phyloP scores from a whole-genome alignment of 495 filamentous ascomycete genomes.

The Podospora pseudoanserina region DNA sequence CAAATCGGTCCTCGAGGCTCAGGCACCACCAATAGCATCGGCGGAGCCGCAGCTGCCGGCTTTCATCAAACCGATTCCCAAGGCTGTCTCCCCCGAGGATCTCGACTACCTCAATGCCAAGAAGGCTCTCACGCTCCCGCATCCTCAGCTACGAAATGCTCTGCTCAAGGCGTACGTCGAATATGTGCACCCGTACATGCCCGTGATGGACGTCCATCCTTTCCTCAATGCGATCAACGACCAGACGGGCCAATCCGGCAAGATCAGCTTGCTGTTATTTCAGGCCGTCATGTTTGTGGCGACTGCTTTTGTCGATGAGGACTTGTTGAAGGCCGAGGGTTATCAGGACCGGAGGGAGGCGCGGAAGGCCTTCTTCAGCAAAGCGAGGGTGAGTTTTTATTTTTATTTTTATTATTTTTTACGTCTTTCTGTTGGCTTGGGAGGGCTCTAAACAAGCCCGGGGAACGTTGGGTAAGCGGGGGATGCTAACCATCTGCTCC shows the following conservation, averaged over 20 bases:
- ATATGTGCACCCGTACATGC: slow-evolving; percentile 87
- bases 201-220: slow-evolving; percentile 71
- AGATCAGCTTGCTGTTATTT: slow-evolving; percentile 72
- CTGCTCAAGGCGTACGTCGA: slow-evolving; percentile 72
- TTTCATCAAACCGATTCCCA: slow-evolving; percentile 69
- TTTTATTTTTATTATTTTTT: neutral
- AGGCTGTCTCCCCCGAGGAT: slow-evolving; percentile 67
- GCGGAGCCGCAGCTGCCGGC: slow-evolving; percentile 47
- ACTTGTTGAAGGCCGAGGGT: slow-evolving; percentile 63
- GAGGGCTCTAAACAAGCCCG: neutral
- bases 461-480: neutral
- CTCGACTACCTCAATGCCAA: slow-evolving; percentile 70
- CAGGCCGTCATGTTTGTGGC: slow-evolving; percentile 81
- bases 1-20: neutral
- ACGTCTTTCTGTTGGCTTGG: neutral
- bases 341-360: slow-evolving; percentile 68
- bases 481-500: neutral
- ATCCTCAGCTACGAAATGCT: slow-evolving; percentile 63
- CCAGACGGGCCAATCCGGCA: slow-evolving; percentile 61
- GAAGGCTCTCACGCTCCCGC: slow-evolving; percentile 69
- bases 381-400: slow-evolving; percentile 59
- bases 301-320: slow-evolving; percentile 71
- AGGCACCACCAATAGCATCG: slow-evolving; percentile 1
- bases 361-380: slow-evolving; percentile 74
- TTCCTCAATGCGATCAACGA: slow-evolving; percentile 64